These are phyloP conservation scores for Pythium brachiatum DNA, from an alignment of 352 stramenopile genomes.

Conservation along the genomic window DNA sequence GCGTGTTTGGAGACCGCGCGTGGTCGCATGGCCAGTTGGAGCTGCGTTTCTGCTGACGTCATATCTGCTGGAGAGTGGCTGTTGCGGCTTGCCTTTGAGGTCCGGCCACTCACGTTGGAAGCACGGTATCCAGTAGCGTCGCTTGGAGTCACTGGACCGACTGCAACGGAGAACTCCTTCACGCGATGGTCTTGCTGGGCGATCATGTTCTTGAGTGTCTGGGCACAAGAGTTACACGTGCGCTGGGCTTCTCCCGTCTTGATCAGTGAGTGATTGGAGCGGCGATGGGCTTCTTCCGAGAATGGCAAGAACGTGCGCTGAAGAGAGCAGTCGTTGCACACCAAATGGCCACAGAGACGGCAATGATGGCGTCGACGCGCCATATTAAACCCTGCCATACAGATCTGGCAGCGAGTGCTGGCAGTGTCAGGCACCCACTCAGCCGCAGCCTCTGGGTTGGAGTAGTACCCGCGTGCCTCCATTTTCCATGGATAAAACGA, in stretches of 20 bases:
- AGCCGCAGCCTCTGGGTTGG: conserved; percentile 56
- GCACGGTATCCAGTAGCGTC: not conserved
- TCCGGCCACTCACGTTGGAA: not conserved
- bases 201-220: conserved; percentile 60
- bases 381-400: conserved; percentile 48
- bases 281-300: conserved; percentile 27
- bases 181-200: conserved; percentile 55
- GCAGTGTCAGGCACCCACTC: conserved; percentile 73
- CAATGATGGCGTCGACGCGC: conserved; percentile 84
- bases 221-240: conserved; percentile 65
- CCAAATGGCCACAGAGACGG: conserved; percentile 65
- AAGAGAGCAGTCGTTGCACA: conserved; percentile 67
- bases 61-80: not conserved
- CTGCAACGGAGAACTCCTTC: conserved; percentile 39
- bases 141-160: not conserved
- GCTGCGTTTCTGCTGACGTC: conserved; percentile 3
- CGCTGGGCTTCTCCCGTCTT: conserved; percentile 69
- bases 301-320: conserved; percentile 71
- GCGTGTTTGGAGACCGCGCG: not conserved
- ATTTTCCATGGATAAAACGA: conserved; percentile 79
- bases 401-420: conserved; percentile 64
- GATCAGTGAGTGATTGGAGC: conserved; percentile 61
- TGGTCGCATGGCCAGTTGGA: conserved; percentile 6
- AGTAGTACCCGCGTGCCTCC: conserved; percentile 66
- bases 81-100: not conserved